phyloP scores from a whole-genome alignment of 2,329 filamentous ascomycete species.

The Colletotrichum noveboracense region DNA sequence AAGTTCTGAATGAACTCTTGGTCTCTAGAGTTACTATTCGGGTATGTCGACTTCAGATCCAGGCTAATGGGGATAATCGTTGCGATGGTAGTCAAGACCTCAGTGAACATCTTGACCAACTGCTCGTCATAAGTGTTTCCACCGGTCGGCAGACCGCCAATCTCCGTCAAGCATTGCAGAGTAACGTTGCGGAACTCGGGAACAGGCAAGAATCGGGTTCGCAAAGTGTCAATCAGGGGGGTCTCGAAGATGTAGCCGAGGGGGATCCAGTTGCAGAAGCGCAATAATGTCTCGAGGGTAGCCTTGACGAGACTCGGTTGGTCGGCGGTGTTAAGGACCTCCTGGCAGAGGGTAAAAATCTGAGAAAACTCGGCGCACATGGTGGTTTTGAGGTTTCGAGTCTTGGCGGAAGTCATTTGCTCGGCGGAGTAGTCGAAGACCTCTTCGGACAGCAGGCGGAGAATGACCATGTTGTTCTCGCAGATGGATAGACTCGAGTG shows the following conservation, averaged over 20 bases:
- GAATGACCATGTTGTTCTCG: slow-evolving; percentile 99
- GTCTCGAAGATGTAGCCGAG: slow-evolving; percentile 99
- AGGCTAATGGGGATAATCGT: slow-evolving; percentile 91
- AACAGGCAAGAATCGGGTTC: slow-evolving; percentile 89
- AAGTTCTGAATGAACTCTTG: slow-evolving; percentile 98
- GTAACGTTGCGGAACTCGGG: slow-evolving; percentile 97
- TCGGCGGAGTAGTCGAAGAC: slow-evolving; percentile 99
- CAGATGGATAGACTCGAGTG: slow-evolving; percentile 96
- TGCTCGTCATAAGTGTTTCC: slow-evolving; percentile 89
- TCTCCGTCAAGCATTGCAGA: slow-evolving; percentile 95
- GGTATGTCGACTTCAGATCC: slow-evolving; percentile 90
- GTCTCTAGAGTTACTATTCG: slow-evolving; percentile 87
- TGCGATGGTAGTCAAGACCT: slow-evolving; percentile 90
- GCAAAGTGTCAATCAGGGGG: slow-evolving; percentile 89
- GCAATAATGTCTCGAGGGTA: slow-evolving; percentile 93
- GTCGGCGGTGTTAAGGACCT: slow-evolving; percentile 89
- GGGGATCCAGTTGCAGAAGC: slow-evolving; percentile 99
- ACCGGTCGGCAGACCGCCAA: slow-evolving; percentile 89
- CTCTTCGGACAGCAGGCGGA: slow-evolving; percentile 93
- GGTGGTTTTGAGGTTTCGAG: slow-evolving; percentile 93
- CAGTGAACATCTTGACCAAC: slow-evolving; percentile 97
- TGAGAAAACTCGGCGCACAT: slow-evolving; percentile 99
- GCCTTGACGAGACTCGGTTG: slow-evolving; percentile 91
- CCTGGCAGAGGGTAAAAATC: slow-evolving; percentile 96
- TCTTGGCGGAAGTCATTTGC: slow-evolving; percentile 99